Conservation (phyloP, 2,329 filamentous ascomycete genomes). For the Penicillium sp. region DNA sequence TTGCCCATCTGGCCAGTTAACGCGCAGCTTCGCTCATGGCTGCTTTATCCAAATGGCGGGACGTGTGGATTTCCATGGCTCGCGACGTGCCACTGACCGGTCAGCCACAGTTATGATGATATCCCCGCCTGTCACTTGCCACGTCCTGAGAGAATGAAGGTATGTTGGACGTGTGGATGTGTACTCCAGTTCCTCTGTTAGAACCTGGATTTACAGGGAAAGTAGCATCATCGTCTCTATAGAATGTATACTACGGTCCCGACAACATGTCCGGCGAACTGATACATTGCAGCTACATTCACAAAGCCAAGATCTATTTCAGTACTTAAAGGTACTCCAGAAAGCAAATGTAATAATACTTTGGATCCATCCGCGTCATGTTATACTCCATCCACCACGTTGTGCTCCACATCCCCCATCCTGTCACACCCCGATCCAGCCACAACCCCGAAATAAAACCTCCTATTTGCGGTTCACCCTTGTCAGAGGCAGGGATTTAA, state of each 20-base stretch:
- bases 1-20: not conserved
- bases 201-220: not conserved
- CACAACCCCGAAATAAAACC: not conserved
- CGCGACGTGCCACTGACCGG: constrained; percentile 10
- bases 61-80: constrained; percentile 16
- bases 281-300: not conserved
- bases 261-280: not conserved
- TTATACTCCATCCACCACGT: constrained; percentile 7
- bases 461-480: constrained; percentile 11
- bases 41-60: constrained; percentile 13
- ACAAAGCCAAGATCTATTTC: not conserved
- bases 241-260: not conserved
- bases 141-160: not conserved
- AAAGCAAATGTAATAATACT: not conserved
- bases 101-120: not conserved
- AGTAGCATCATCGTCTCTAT: not conserved
- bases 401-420: constrained; percentile 14
- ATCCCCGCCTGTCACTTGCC: not conserved
- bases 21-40: constrained; percentile 13
- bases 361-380: constrained; percentile 7
- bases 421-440: constrained; percentile 2
- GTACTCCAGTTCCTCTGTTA: not conserved
- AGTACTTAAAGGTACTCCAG: not conserved
- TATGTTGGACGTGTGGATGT: not conserved
- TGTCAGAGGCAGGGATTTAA: constrained; percentile 13